Evolutionary conservation across 2,329 filamentous ascomycete species (phyloP), one percentile per base, ranked within the genome.

Genomic region (Sporothrix inflata): DNA sequence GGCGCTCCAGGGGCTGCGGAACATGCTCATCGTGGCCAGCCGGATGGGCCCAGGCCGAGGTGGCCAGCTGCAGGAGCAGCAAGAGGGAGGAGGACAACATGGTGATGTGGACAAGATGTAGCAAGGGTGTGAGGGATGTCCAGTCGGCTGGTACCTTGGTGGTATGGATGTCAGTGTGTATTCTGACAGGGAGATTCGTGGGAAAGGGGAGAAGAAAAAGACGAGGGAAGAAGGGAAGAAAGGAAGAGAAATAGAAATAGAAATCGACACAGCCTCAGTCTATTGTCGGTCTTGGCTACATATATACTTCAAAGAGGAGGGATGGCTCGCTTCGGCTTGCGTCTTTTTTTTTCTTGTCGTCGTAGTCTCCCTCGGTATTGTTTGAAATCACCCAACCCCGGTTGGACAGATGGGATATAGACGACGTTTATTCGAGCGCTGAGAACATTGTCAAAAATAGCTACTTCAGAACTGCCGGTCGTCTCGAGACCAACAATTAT

Each of bases 1-100:
- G 77, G 68, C 76, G 76, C 70, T 79, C 75, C 34, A 78, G 73
- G 2, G 77, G 77, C 21, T 76, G 74, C 60, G 75, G 75, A 27
- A 77, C 74, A 12, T 66, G 38, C 40, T 72, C 70, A 1, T 49
- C 63, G 19, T 78, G 76, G 74, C 75, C 74, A 68, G 76, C 77
- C 14, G 77, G 78, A 45, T 79, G 78, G 60, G 75, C 78, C 11
- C 76, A 30, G 19, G 66, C 75, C 49, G 76, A 63, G 24, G 77
- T 71, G 30, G 75, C 75, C 7, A 76, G 76, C 70, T 78, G 76
- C 73, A 78, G 66, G 3, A 70, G 61, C 49, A 78, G 69, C 21
- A 69, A 6, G 4, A 68, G 27, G 40, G 40, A 40, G 0, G 60
- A 45, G 60, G 60, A 24, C 60, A 65, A 9, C 60, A 65, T 65